These are phyloP conservation scores for Hyphopichia homilentoma DNA, from an alignment of 805 yeast genomes.

Conservation along the genomic window DNA sequence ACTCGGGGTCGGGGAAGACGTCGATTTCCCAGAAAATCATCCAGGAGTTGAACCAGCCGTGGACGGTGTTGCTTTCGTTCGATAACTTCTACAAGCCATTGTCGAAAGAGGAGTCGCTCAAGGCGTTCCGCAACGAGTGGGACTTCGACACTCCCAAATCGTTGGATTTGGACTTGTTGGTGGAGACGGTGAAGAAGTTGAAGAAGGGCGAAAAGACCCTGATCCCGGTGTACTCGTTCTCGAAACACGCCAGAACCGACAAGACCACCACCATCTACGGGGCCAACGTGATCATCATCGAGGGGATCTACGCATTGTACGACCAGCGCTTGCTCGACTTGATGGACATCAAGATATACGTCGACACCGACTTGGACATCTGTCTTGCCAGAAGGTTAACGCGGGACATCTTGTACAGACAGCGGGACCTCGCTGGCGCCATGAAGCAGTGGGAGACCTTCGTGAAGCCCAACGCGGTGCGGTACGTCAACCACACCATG, in stretches of 20 bases:
- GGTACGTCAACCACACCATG: conserved; percentile 72
- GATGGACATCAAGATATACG: conserved; percentile 85
- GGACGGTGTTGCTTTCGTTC: conserved; percentile 87
- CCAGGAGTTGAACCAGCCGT: conserved; percentile 75
- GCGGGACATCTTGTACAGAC: conserved; percentile 82
- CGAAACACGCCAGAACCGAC: conserved; percentile 62
- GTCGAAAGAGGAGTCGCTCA: conserved; percentile 51
- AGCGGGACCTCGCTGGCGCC: conserved; percentile 79
- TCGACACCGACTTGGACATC: conserved; percentile 90
- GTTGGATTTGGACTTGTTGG: conserved; percentile 71
- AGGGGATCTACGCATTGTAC: conserved; percentile 83
- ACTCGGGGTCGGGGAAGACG: conserved; percentile 83
- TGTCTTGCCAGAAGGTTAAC: conserved; percentile 86
- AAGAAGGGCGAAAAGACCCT: conserved; percentile 58
- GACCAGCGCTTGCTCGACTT: conserved; percentile 64
- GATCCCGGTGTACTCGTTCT: conserved; percentile 55
- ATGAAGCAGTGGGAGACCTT: conserved; percentile 85
- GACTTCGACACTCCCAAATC: conserved; percentile 91
- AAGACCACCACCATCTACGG: conserved; percentile 80
- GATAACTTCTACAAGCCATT: conserved; percentile 90
- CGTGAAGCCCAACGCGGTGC: conserved; percentile 89
- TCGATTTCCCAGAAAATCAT: conserved; percentile 84
- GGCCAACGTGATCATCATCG: conserved; percentile 88
- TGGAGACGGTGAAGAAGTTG: conserved; percentile 57
- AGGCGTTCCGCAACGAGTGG: conserved; percentile 66